Evolutionary conservation across 2,329 filamentous ascomycete genomes (phyloP), one percentile per base, ranked within the genome.

Genomic region (Colletotrichum liriopes): DNA sequence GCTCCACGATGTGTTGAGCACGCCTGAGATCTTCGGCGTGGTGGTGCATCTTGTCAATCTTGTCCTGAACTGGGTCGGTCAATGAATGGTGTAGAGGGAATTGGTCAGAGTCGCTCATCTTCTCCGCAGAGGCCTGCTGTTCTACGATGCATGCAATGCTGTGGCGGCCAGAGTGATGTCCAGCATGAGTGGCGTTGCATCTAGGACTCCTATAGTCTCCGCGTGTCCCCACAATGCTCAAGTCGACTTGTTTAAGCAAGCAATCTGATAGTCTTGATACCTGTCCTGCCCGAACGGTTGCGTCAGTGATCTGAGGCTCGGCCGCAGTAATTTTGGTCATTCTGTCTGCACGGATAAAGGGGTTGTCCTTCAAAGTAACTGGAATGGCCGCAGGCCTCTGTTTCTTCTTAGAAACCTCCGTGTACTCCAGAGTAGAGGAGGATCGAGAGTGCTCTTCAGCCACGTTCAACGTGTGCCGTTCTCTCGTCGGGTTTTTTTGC

Each of bases 11-110:
- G 70, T 83, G 82, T 39, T 79, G 77, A 23, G 78, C 74, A 58
- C 77, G 77, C 62, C 82, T 77, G 6, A 84, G 77, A 32, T 80
- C 79, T 49, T 81, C 74, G 9, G 79, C 78, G 72, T 83, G 79
- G 3, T 79, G 78, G 62, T 80, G 79, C 1, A 82, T 73, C 51
- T 77, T 74, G 61, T 79, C 76, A 55, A 82, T 78, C 51, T 78
- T 77, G 65, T 75, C 67, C 41, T 77, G 69, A n/a, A 78, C 32
- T 6, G 65, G 71, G 39, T 72, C 67, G 20, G 32, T 16, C 49
- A 65, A 37, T 26, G 54, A 49, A 20, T 29, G 32, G 41, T 72
- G 59, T 20, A 75, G 58, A 14, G 7, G 37, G 3, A 45, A 5
- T 4, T 43, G 41, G 39, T 54, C 29, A 11, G 37, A 29, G 16